A percentile compares a stretch with the other conserved stretches of the same genome.
Evolutionary conservation across 2,329 filamentous ascomycete genomes (phyloP).

Genomic region (Myriosclerotinia curreyana): DNA sequence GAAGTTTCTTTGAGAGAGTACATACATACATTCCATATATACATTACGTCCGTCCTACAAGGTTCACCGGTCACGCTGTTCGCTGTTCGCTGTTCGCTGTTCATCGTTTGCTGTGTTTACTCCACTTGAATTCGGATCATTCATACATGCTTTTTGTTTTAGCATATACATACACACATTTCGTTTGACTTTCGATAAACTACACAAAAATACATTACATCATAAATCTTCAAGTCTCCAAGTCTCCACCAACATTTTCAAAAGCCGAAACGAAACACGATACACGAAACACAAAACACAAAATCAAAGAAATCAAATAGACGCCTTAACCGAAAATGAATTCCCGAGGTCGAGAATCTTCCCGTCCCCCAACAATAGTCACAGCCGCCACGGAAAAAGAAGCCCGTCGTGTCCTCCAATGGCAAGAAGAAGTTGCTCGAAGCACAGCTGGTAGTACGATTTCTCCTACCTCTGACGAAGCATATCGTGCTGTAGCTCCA

Average conservation of each 20-base stretch:
- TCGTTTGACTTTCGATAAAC: neutral
- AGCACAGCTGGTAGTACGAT: slow-evolving; percentile 28
- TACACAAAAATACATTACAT: neutral
- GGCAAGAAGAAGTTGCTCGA: slow-evolving; percentile 43
- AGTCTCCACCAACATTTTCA: neutral
- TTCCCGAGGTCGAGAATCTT: slow-evolving; percentile 8
- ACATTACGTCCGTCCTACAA: no score
- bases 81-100: no score
- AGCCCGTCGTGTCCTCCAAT: slow-evolving; percentile 44
- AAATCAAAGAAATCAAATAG: neutral
- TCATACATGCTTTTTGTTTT: neutral
- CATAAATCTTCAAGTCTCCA: neutral
- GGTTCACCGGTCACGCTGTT: no score
- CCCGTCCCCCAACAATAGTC: slow-evolving; percentile 29
- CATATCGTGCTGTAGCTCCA: slow-evolving; percentile 14
- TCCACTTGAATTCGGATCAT: no score
- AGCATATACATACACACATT: neutral
- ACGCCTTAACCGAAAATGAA: neutral
- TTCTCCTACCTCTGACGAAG: slow-evolving; percentile 1
- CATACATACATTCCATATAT: no score
- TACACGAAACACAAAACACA: neutral
- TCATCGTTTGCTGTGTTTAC: no score
- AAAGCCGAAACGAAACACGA: neutral
- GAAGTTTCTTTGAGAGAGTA: no score
- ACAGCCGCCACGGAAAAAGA: slow-evolving; percentile 35